Base-by-base conservation (phyloP, 2,329 filamentous ascomycete genomes). In the Myotisia sp. region DNA sequence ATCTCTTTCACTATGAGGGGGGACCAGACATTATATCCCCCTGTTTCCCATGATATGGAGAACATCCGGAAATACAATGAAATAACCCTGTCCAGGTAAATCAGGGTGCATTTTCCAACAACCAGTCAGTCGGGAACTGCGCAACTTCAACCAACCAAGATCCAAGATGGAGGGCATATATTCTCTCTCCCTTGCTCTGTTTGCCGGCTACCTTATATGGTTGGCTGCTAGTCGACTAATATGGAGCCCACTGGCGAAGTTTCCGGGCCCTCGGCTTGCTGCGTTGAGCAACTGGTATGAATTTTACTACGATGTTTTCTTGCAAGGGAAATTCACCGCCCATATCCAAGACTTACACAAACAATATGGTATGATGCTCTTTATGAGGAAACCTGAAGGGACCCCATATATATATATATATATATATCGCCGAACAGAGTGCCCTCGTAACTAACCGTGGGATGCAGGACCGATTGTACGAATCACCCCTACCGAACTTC, bases 211-310 rank as follows among this genome's bases (percentile, higher is more conserved):
- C 14, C 13, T 39, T 9, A 21, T 17, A 16, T 21, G 6, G 13
- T 26, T 45, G 14, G 41, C 34, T 27, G 37, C 50, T 8, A 54
- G 55, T 33, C 49, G 50, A 3, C 39, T 54, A 13, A 52, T 45
- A 24, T 41, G 54, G 13, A 47, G 48, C 33, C 53, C 49, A 1
- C 34, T 56, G 24, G 45, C 45, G 12, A 46, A 46, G 12, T 48
- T 54, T 23, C 53, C 53, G 2, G 52, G 54, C 1, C 52, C 53
- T 2, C 47, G 45, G 14, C 41, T 49, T 13, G 46, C 47, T 6
- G 42, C 41, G 3, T 20, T 38, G 16, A 48, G 44, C 2, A 8
- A 16, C 10, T 40, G 34, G 30, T 40, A 34, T 14, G 30, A 31
- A 17, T 21, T 24, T 2, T 45, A 40, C 46, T 43, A 29, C 19